Evolutionary conservation across 2,329 filamentous ascomycete genomes (phyloP), one percentile per base, ranked within the genome.

Genomic region (Curvularia spicifera): DNA sequence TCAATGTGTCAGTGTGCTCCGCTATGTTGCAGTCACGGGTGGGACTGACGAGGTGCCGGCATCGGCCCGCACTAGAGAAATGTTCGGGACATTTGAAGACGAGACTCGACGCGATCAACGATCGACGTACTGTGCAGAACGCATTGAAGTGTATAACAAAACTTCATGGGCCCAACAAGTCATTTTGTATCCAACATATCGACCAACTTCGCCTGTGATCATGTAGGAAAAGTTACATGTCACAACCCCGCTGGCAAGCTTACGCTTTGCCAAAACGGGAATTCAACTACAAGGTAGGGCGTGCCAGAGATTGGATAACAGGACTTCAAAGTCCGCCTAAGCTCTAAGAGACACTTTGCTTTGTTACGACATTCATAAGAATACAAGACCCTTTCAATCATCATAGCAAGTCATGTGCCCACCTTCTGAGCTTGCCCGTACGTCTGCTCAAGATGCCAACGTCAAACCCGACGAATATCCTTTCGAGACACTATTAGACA

Each of bases 371-470:
- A 5, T 13, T 29, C 29, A 22, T 13, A 2, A 0, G 33, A 24
- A 18, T 5, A 5, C 20, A 10, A 6, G 48, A 1, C 1, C 22
- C 13, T 24, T n/a, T 22, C 7, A 6, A 45, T 48, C 12, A 15
- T 1, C 22, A 31, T 12, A 7, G 6, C 22, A 40, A 40, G 22
- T 39, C 20, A 70, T 70, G 68, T 70, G 68, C 55, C 64, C 57
- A 40, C 64, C 65, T 12, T 60, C 60, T n/a, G 52, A 57, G 43
- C 60, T 66, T 4, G n/a, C 39, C 33, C 40, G 22, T 3, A 3
- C 24, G 7, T 9, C 29, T 5, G 53, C 31, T 29, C 26, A 31
- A 28, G 33, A 52, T 24, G 10, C 8, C n/a, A 24, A 31, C 24
- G 7, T 46, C 13, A 40, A n/a, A 24, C 33, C 35, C 10, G 26